Conservation (phyloP, 1,284 basidiomycete species). For the Binderoboletus segoi region DNA sequence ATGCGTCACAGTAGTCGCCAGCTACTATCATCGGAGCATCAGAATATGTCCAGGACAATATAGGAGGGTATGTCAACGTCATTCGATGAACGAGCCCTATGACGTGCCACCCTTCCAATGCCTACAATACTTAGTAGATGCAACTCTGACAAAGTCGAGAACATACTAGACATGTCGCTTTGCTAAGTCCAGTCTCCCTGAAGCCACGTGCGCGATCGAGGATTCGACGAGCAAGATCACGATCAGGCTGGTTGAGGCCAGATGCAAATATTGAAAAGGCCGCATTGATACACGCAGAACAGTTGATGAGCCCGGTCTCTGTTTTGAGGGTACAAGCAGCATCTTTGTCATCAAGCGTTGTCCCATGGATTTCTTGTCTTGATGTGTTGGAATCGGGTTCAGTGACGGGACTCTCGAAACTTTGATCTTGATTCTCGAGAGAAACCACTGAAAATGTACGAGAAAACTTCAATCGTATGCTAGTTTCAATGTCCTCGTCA, state of each 20-base stretch:
- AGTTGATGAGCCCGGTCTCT: conserved; percentile 55
- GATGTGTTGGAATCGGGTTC: conserved; percentile 10
- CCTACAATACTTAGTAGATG: conserved; percentile 19
- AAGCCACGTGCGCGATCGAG: conserved; percentile 45
- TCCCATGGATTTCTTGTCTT: conserved; percentile 44
- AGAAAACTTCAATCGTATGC: conserved; percentile 52
- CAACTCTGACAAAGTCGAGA: background rate
- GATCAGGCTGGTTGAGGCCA: conserved; percentile 39
- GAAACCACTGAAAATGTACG: conserved; percentile 14
- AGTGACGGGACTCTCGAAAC: conserved; percentile 15
- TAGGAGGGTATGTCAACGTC: conserved; percentile 50
- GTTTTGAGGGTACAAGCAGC: conserved; percentile 53
- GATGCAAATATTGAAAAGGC: conserved; percentile 42
- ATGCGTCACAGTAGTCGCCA: conserved; percentile 50
- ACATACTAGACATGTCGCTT: conserved; percentile 51
- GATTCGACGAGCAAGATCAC: conserved; percentile 40
- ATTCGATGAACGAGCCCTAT: conserved; percentile 45
- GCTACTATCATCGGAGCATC: conserved; percentile 49
- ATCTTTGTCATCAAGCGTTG: conserved; percentile 41
- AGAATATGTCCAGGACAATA: conserved; percentile 73
- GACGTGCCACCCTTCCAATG: conserved; percentile 17
- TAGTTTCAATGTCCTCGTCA: conserved; percentile 77
- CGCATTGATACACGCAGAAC: conserved; percentile 55
- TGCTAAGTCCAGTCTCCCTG: conserved; percentile 50
- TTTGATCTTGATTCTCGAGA: conserved; percentile 17